phyloP scores from a whole-genome alignment of 768 basidiomycete species.

The Tricholoma sp. region DNA sequence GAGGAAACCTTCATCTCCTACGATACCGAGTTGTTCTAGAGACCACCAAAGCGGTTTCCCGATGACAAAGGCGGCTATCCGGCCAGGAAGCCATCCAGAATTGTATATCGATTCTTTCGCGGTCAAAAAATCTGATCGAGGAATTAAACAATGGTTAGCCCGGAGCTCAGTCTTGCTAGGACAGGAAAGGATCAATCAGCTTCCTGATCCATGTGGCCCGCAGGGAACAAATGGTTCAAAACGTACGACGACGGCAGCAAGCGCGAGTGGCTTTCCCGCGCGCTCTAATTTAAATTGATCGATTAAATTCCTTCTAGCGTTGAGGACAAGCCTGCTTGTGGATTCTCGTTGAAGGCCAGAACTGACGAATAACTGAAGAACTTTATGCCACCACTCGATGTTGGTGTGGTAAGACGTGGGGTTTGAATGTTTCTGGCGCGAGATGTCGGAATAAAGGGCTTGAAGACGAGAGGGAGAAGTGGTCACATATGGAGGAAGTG shows the following conservation, averaged over 20 bases:
- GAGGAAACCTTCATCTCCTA: slow-evolving; percentile 53
- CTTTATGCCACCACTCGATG: slow-evolving; percentile 82
- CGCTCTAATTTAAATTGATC: slow-evolving; percentile 61
- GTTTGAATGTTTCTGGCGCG: slow-evolving; percentile 79
- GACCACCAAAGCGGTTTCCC: slow-evolving; percentile 87
- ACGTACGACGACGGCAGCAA: slow-evolving; percentile 73
- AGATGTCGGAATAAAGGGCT: slow-evolving; percentile 85
- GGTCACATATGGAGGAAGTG: slow-evolving; percentile 41
- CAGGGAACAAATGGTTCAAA: not conserved
- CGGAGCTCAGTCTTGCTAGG: slow-evolving; percentile 71
- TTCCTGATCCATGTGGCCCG: not conserved
- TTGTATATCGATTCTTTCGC: slow-evolving; percentile 61
- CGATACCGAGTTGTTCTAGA: slow-evolving; percentile 69
- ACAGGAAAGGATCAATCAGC: slow-evolving; percentile 20
- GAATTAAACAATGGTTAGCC: slow-evolving; percentile 38
- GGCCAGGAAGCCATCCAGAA: slow-evolving; percentile 61
- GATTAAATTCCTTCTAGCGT: slow-evolving; percentile 46
- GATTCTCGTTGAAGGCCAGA: slow-evolving; percentile 45
- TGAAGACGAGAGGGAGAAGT: slow-evolving; percentile 56
- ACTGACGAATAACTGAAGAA: slow-evolving; percentile 56
- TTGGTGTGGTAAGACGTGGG: slow-evolving; percentile 77
- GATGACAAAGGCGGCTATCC: slow-evolving; percentile 65
- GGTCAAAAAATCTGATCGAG: slow-evolving; percentile 49
- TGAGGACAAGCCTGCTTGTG: slow-evolving; percentile 54
- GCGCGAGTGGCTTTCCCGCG: slow-evolving; percentile 69